phyloP scores from a whole-genome alignment of 805 yeast species.

The Saturnispora kantuleensis region DNA sequence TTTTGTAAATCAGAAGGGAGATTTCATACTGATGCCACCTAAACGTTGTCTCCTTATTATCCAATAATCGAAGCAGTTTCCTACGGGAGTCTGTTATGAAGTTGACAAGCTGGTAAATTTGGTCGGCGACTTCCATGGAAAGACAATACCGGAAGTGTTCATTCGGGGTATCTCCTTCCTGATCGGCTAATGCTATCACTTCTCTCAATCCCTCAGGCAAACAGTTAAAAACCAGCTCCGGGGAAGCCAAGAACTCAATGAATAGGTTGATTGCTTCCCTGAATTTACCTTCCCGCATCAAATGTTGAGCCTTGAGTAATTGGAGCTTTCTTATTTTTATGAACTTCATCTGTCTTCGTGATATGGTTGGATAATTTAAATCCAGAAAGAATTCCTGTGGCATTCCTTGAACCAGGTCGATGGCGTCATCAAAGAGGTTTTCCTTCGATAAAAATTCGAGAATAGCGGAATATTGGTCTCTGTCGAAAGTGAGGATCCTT shows the following conservation, averaged over 20 bases:
- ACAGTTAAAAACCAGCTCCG: slow-evolving; percentile 38
- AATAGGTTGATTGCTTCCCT: slow-evolving; percentile 35
- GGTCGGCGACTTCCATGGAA: background rate
- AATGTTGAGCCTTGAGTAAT: slow-evolving; percentile 28
- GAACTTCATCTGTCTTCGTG: slow-evolving; percentile 24
- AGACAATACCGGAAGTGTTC: background rate
- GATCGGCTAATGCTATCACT: background rate
- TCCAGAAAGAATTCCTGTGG: slow-evolving; percentile 18
- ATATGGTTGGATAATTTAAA: slow-evolving; percentile 4
- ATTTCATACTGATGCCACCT: slow-evolving; percentile 41
- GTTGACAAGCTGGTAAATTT: slow-evolving; percentile 30
- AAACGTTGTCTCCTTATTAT: slow-evolving; percentile 26
- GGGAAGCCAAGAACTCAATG: slow-evolving; percentile 49
- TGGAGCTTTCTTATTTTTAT: slow-evolving; percentile 35
- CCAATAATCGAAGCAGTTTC: slow-evolving; percentile 33
- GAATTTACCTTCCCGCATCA: slow-evolving; percentile 24
- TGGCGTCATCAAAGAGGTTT: slow-evolving; percentile 33
- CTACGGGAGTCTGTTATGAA: slow-evolving; percentile 46
- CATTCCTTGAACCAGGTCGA: slow-evolving; percentile 30
- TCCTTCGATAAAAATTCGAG: slow-evolving; percentile 21
- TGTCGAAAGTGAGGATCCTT: slow-evolving; percentile 9
- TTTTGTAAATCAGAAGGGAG: slow-evolving; percentile 30
- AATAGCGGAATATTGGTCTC: slow-evolving; percentile 15
- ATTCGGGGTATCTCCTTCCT: background rate
- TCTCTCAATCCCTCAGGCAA: slow-evolving; percentile 30